Evolutionary conservation across 116 monocot genomes (phyloP).

Genomic region (Papilionanthe hybrid): DNA sequence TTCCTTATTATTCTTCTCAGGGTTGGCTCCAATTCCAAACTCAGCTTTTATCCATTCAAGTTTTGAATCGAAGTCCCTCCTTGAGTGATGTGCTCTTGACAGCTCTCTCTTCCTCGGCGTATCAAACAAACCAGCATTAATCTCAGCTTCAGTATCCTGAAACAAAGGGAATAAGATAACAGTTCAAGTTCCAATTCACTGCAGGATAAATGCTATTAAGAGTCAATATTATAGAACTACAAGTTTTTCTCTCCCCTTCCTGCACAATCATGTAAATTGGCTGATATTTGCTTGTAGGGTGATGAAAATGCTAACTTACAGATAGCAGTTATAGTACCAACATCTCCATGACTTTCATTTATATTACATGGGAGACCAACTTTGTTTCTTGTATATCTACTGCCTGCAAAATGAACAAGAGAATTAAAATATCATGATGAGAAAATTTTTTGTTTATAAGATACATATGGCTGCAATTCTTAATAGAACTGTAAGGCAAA

Average conservation of each 20-base stretch:
- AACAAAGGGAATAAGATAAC: background rate
- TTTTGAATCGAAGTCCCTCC: conserved; percentile 5
- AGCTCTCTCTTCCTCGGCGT: conserved; percentile 10
- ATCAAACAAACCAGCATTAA: background rate
- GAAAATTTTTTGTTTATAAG: background rate
- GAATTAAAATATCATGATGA: background rate
- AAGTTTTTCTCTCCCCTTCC: background rate
- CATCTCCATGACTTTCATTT: conserved; percentile 13
- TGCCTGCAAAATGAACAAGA: conserved; percentile 9
- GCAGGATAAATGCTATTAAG: background rate
- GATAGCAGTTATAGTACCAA: background rate
- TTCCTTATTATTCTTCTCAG: conserved; percentile 14
- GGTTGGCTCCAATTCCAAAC: background rate
- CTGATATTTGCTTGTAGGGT: background rate
- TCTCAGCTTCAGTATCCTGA: conserved; percentile 8
- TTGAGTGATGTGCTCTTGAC: background rate
- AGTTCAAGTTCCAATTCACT: background rate
- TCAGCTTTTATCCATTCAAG: conserved; percentile 10
- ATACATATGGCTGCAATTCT: background rate
- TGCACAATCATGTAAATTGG: background rate
- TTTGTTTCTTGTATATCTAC: conserved; percentile 11
- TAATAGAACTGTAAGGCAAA: background rate
- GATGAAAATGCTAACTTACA: background rate
- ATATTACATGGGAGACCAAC: background rate
- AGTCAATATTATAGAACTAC: background rate